Evolutionary conservation across 2,329 filamentous ascomycete species (phyloP), one percentile per base, ranked within the genome.

Genomic region (Endocalyx cinctus): DNA sequence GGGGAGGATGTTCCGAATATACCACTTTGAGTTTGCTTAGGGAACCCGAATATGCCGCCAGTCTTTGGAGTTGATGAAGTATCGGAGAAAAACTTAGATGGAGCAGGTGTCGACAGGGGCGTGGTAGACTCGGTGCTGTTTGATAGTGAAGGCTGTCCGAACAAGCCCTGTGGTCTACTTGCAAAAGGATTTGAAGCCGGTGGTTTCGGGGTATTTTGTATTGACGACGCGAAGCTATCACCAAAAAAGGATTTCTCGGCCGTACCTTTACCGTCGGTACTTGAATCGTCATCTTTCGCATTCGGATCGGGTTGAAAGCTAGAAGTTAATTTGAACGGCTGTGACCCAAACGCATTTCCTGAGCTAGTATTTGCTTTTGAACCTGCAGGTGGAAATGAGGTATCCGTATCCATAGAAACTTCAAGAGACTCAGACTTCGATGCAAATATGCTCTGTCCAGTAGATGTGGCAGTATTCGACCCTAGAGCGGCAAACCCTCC

Each of bases 261-360:
- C 7, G 18, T 34, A 8, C 25, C 25, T 12, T 47, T 39, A 25
- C 57, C 54, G 15, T 59, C 53, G 12, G 71, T 62, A 41, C 72
- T 74, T 7, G 72, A 66, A 22, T 69, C 59, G 37, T 82, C 76
- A 16, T 83, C 72, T 37, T 77, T 78, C 1, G 74, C 67, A 27
- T 70, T 68, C 5, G 74, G 70, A 43, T 85, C 81, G 7, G 70
- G 68, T 48, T 79, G 77, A 61, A 87, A 87, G 2, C 75, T 79
- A 18, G 77, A 80, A 25, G 73, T 72, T 12, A 87, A 64, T 46
- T 83, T 82, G 60, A 87, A 87, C 1, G 74, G 70, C 12, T 64
- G 59, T n/a, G 68, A 68, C 17, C 66, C 69, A 48, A 76, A 72
- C 6, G 53, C 38, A 35, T 39, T 47, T 11, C 38, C 42, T 41